Base-by-base conservation (phyloP, 116 monocot genomes). In the Posidonia oceanica region DNA sequence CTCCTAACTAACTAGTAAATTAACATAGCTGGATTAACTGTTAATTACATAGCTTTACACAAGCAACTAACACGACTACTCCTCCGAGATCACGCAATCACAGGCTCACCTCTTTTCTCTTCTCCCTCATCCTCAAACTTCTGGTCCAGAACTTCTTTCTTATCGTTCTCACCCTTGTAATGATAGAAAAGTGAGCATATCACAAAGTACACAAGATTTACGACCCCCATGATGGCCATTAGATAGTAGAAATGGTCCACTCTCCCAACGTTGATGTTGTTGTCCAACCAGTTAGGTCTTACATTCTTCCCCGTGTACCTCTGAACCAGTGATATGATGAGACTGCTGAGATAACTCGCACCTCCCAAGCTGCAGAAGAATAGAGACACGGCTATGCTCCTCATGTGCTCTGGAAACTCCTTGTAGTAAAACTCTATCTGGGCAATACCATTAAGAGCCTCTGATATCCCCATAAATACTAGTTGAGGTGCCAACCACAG, bases 371-470 rank as follows among this genome's bases (percentile, higher is more conserved):
- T 60, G 59, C 76, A 76, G 40, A 78, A 98, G 64, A 84, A 76
- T 7, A 93, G 62, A 7, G 85, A 80, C 4, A 82, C 83, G 5
- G 83, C 87, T 6, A 89, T 75, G 66, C 92, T 92, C 54, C 90
- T 78, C 93, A 98, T 92, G 77, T 88, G 77, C 75, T 98, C 89
- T 13, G 98, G 98, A 22, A 98, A 93, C 74, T 98, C 79, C 55
- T 80, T 85, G 90, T 98, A 93, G 75, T 90, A 93, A 62, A 98
- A 93, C 72, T 98, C 93, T 3, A 83, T 68, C 70, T 93, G 93
- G 8, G 85, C 87, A 0, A 89, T 75, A 15, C 60, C 40, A 66
- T 74, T 84, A 61, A 92, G 90, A 0, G 87, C 98, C 67, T 93
- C 94, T 0, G 90, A 68, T 3, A 95, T 40, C 14, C 94, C 91